Evolutionary conservation across 2,329 filamentous ascomycete genomes (phyloP), one percentile per base, ranked within the genome.

Genomic region (Chlorencoelia australis): DNA sequence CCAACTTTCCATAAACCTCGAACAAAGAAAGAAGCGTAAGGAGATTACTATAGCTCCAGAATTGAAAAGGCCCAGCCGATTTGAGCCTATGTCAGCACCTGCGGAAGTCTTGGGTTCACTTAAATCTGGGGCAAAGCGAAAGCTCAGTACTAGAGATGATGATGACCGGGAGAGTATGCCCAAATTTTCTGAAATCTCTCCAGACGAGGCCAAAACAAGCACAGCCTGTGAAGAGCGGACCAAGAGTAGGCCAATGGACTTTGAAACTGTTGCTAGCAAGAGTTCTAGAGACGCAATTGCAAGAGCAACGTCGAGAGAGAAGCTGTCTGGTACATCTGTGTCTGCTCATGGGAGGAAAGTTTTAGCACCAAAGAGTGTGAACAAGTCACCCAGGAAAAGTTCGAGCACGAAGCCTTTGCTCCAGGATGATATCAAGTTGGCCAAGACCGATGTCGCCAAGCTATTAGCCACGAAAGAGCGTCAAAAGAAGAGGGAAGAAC

Each of bases 101-200:
- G 40, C 37, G 13, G 50, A 51, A 34, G 37, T 28, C 22, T 40
- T 46, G 30, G 54, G 53, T 36, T 42, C 51, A 31, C 40, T 55
- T 15, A 75, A 69, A 55, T 55, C 63, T 20, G 66, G 67, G 30
- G 64, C 71, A 35, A 79, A 79, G 60, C 62, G 75, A 35, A 79
- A 79, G 49, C 63, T 68, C 30, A 67, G 64, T 33, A 62, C 65
- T 21, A 63, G 68, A 31, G 73, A 78, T 13, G 73, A 78, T 28
- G 62, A 66, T 19, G 65, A 67, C 17, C 57, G 56, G 7, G 44
- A 42, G 2, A 53, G 53, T 20, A 39, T 49, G 3, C 36, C 51
- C 4, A 66, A 60, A 44, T 48, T 58, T 1, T 54, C 52, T 6
- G 29, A 40, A 6, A 37, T 48, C 7, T 41, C 48, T 4, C 52